phyloP scores from a whole-genome alignment of 192 early-diverging fungal species.

The Backusella westeae region DNA sequence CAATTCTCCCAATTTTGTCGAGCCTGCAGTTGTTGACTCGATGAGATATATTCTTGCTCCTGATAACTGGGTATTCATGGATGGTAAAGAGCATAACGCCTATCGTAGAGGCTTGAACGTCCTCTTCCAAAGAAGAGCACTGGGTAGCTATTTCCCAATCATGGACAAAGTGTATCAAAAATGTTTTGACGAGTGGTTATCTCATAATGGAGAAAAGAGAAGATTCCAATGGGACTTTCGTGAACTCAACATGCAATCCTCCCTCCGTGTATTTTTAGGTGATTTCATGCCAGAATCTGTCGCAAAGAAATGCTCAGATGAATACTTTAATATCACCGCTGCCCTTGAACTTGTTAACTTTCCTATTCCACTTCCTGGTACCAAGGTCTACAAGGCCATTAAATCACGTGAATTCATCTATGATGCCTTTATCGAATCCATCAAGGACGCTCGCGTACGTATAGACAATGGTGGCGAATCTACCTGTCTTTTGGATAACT shows the following conservation, averaged over 20 bases:
- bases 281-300: constrained; percentile 33
- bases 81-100: constrained; percentile 36
- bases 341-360: constrained; percentile 46
- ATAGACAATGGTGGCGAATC: constrained; percentile 25
- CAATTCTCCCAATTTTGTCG: constrained; percentile 33
- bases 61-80: constrained; percentile 42
- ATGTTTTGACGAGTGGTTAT: constrained; percentile 39
- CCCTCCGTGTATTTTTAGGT: constrained; percentile 41
- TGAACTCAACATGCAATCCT: constrained; percentile 44
- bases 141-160: constrained; percentile 38
- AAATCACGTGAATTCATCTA: constrained; percentile 42
- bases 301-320: constrained; percentile 33
- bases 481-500: constrained; percentile 38
- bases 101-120: constrained; percentile 40
- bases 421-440: constrained; percentile 34
- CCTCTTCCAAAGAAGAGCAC: constrained; percentile 34
- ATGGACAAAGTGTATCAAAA: constrained; percentile 36
- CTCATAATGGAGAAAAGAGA: constrained; percentile 22
- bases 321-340: constrained; percentile 45
- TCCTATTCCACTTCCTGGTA: constrained; percentile 41
- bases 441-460: constrained; percentile 31
- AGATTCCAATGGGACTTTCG: constrained; percentile 39
- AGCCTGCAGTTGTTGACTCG: constrained; percentile 35
- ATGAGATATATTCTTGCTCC: constrained; percentile 38
- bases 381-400: constrained; percentile 44